phyloP scores from a whole-genome alignment of 345 rosid genomes.

The Streptanthus diversifolius region DNA sequence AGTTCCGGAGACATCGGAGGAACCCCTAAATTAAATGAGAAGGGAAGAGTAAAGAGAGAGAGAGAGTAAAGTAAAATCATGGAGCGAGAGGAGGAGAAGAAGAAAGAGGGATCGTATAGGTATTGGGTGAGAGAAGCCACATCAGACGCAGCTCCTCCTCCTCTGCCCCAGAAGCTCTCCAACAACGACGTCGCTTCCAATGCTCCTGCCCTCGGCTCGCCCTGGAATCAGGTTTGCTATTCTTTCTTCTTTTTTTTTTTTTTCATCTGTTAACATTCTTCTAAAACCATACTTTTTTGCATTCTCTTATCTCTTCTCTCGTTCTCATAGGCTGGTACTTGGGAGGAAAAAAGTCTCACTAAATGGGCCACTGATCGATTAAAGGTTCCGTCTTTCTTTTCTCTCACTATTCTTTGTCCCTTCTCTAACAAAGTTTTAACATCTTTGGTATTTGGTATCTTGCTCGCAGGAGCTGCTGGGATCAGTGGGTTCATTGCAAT shows the following conservation, averaged over 20 bases:
- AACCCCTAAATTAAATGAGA: constrained; percentile 33
- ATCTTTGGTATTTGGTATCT: neutral
- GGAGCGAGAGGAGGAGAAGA: constrained; percentile 44
- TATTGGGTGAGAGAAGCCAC: constrained; percentile 85
- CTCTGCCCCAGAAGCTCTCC: constrained; percentile 60
- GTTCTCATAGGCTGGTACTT: constrained; percentile 74
- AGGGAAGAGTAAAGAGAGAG: constrained; percentile 4
- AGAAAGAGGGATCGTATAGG: constrained; percentile 50
- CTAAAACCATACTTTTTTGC: neutral
- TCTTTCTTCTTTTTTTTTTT: too few species aligned
- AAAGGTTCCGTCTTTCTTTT: constrained; percentile 45
- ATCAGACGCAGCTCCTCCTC: constrained; percentile 75
- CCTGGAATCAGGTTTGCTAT: constrained; percentile 64
- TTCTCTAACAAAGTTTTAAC: neutral
- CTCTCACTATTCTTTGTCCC: neutral
- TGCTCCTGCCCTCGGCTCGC: constrained; percentile 62
- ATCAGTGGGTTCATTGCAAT: constrained; percentile 61
- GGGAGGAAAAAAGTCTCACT: constrained; percentile 94
- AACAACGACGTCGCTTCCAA: constrained; percentile 35
- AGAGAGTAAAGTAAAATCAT: neutral
- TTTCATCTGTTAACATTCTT: neutral
- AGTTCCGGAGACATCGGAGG: constrained; percentile 36
- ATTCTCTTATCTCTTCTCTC: neutral
- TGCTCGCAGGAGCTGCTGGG: constrained; percentile 60
- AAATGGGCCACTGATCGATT: constrained; percentile 79